Evolutionary conservation across 306 rosid species (phyloP).

Genomic region (Myrica gale): DNA sequence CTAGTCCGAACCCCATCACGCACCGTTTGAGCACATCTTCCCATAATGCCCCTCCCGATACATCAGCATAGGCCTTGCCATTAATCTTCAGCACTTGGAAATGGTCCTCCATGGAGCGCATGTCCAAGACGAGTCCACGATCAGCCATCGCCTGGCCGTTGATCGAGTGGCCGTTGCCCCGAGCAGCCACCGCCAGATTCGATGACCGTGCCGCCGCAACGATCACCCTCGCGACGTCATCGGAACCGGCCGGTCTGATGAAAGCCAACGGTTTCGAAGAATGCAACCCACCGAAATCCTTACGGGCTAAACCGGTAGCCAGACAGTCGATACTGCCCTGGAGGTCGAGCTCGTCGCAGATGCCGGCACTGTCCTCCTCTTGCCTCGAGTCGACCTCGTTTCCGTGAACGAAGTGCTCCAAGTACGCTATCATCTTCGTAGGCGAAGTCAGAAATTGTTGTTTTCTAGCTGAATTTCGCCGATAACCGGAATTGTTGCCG

Average conservation of each 20-base stretch:
- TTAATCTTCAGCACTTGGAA: constrained; percentile 27
- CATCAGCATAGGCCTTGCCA: constrained; percentile 53
- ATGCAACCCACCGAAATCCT: constrained; percentile 79
- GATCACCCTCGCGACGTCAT: constrained; percentile 52
- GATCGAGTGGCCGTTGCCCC: constrained; percentile 97
- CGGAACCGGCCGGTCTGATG: constrained; percentile 40
- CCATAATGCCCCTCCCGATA: constrained; percentile 98
- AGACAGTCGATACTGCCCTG: constrained; percentile 37
- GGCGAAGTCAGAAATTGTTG: not conserved
- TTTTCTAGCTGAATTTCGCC: constrained; percentile 17
- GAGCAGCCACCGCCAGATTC: constrained; percentile 73
- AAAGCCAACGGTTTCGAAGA: constrained; percentile 54
- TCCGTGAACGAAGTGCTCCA: constrained; percentile 64
- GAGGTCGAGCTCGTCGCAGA: constrained; percentile 42
- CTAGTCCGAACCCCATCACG: constrained; percentile 41
- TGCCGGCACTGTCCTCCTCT: constrained; percentile 26
- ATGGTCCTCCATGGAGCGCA: constrained; percentile 61
- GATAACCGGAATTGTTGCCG: not conserved
- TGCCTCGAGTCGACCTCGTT: constrained; percentile 60
- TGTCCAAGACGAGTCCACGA: constrained; percentile 75
- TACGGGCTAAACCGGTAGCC: constrained; percentile 40
- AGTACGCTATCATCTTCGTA: constrained; percentile 73
- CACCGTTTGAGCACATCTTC: constrained; percentile 76
- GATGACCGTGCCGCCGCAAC: constrained; percentile 40
- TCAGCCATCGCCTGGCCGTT: constrained; percentile 98